Base-by-base conservation (phyloP, 176 grass and related monocot genomes). In the Hordeum marinum region DNA sequence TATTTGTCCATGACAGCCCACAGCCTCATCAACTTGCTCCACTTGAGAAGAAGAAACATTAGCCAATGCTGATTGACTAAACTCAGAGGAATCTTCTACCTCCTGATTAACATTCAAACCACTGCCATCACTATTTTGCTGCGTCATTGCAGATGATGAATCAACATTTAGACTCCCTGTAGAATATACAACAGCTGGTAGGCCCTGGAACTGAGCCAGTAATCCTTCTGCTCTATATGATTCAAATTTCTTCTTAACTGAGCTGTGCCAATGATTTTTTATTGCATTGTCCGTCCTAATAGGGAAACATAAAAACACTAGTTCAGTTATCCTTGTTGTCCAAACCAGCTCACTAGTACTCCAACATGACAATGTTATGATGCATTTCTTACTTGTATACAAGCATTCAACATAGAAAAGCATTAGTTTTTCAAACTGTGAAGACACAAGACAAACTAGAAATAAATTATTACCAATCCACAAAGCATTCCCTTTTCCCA, bases 201-300 rank as follows among this genome's bases (percentile, higher is more conserved):
- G 80, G 26, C 81, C 77, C 77, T 87, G 86, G 39, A 85, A 89
- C 39, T 97, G 90, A 67, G 86, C 79, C 29, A 97, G 84, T 82
- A 98, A 88, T 84, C 90, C 95, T 52, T 81, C 80, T 86, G 95
- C 69, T 61, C 77, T 67, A 26, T 94, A 98, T 27, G 90, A 93
- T 79, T 86, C 90, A 82, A 93, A 18, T 90, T 98, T 98, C 89
- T 98, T 98, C 87, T 93, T 94, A 46, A 94, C 92, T 10, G 95
- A 94, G 60, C 95, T 98, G 76, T 98, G 88, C 95, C 92, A 98
- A 29, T 98, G 95, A 76, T 98, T 98, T 88, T 98, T 98, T 65
- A 98, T 98, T 48, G 95, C 82, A 92, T 98, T 98, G 82, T 98
- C 95, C 83, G 95, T 93, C 90, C 95, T 98, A 91, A 86, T 84